These are phyloP conservation scores for Pneumocystis carinii DNA, from an alignment of 1,139 yeast species.

Conservation along the genomic window DNA sequence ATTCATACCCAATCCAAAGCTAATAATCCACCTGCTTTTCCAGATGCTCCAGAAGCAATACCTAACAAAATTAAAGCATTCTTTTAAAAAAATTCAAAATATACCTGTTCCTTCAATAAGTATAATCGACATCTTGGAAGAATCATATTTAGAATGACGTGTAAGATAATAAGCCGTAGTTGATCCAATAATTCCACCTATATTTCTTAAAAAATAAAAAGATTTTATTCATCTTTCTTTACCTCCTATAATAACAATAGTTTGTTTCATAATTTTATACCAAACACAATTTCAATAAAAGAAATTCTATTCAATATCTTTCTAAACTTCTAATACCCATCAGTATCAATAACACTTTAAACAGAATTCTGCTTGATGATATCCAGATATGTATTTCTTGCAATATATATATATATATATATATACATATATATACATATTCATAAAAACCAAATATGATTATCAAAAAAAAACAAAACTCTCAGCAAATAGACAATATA, in stretches of 20 bases:
- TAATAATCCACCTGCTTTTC: slow-evolving; percentile 90
- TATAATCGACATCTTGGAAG: slow-evolving; percentile 61
- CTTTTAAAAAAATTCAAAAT: background rate
- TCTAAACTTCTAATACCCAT: too few relatives aligned
- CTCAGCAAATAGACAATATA: too few relatives aligned
- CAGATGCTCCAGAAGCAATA: slow-evolving; percentile 86
- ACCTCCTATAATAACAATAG: background rate
- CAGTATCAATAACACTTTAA: too few relatives aligned
- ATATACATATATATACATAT: too few relatives aligned
- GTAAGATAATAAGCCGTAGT: slow-evolving; percentile 85
- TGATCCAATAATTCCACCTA: slow-evolving; percentile 88
- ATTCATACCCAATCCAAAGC: slow-evolving; percentile 36
- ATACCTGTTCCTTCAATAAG: slow-evolving; percentile 76
- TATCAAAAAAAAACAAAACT: too few relatives aligned
- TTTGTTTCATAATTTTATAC: background rate
- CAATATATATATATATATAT: too few relatives aligned
- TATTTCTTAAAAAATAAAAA: background rate
- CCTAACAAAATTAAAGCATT: background rate
- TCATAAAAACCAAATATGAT: too few relatives aligned
- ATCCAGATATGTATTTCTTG: too few relatives aligned
- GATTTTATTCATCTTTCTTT: background rate
- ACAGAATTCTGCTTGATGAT: too few relatives aligned
- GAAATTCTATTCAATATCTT: background rate
- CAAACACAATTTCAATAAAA: background rate
- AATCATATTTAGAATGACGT: slow-evolving; percentile 64